Evolutionary conservation across 2,329 filamentous ascomycete genomes (phyloP).

Genomic region (Akanthomyces dipterigenus): DNA sequence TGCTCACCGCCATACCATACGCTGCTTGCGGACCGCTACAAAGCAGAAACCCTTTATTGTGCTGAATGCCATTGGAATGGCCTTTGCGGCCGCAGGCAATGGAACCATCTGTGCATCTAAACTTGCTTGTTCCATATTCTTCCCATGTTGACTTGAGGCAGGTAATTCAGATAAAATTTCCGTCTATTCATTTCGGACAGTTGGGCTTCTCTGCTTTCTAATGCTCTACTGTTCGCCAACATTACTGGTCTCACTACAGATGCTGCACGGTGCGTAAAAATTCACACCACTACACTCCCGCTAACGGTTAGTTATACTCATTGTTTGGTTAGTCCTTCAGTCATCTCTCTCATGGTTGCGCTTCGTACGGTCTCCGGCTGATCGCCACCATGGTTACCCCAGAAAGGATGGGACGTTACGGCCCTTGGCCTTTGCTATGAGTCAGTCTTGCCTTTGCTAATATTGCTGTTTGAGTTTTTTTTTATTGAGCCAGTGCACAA

Average conservation of each 20-base stretch:
- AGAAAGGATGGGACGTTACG: not conserved
- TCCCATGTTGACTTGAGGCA: not conserved
- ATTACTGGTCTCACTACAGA: constrained; percentile 4
- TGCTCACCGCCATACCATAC: not conserved
- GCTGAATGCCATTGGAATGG: not conserved
- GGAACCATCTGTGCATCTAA: not conserved
- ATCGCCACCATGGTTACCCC: not conserved
- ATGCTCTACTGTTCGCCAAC: constrained; percentile 2
- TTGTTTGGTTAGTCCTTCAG: not conserved
- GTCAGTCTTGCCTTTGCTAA: not conserved
- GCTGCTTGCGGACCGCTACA: not conserved
- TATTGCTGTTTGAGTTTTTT: not conserved
- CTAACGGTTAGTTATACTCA: not conserved
- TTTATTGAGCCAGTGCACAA: not conserved
- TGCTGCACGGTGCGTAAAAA: not conserved
- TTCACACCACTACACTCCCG: no score
- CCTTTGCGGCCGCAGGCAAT: not conserved
- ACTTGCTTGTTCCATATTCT: no score
- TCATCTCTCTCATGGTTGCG: not conserved
- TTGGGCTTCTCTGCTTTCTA: not conserved
- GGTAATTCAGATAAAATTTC: not conserved
- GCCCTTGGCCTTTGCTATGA: not conserved
- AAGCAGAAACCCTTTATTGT: not conserved
- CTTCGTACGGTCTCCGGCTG: not conserved
- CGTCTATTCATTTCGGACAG: not conserved